Evolutionary conservation across 176 grass and related monocot species (phyloP).

Genomic region (Cymbopogon citratus): DNA sequence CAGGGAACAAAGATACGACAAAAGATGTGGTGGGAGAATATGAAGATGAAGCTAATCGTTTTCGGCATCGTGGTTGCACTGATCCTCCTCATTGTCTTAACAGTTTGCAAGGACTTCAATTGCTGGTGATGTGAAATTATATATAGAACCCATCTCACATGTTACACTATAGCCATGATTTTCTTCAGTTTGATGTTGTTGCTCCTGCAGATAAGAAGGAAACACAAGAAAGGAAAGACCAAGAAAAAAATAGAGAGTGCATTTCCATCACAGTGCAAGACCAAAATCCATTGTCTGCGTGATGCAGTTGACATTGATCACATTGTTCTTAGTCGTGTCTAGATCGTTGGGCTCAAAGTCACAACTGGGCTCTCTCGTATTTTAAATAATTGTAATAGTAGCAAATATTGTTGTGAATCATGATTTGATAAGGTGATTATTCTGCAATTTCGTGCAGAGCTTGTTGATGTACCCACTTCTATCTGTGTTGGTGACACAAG

Average conservation of each 20-base stretch:
- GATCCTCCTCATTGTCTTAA: slow-evolving; percentile 70
- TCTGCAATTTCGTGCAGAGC: neutral
- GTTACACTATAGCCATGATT: neutral
- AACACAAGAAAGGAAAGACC: neutral
- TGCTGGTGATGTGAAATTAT: slow-evolving; percentile 45
- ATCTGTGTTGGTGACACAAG: neutral
- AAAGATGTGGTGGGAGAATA: slow-evolving; percentile 94
- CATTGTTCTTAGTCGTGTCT: slow-evolving; percentile 26
- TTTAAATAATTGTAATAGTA: slow-evolving; percentile 20
- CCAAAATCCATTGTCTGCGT: neutral
- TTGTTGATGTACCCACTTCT: neutral
- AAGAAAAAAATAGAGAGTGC: neutral
- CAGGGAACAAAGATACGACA: slow-evolving; percentile 59
- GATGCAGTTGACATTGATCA: neutral
- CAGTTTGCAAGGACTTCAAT: slow-evolving; percentile 71
- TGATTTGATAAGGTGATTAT: slow-evolving; percentile 3
- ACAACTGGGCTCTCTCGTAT: slow-evolving; percentile 8
- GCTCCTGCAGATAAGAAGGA: slow-evolving; percentile 1
- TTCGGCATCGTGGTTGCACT: slow-evolving; percentile 62
- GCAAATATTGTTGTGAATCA: slow-evolving; percentile 1
- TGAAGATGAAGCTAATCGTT: slow-evolving; percentile 87
- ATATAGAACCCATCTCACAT: neutral
- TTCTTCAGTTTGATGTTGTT: neutral
- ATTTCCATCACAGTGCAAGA: neutral
- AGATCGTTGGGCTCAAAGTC: slow-evolving; percentile 20